phyloP scores from a whole-genome alignment of 129 eudicot species.

The Pittosporum tobira region DNA sequence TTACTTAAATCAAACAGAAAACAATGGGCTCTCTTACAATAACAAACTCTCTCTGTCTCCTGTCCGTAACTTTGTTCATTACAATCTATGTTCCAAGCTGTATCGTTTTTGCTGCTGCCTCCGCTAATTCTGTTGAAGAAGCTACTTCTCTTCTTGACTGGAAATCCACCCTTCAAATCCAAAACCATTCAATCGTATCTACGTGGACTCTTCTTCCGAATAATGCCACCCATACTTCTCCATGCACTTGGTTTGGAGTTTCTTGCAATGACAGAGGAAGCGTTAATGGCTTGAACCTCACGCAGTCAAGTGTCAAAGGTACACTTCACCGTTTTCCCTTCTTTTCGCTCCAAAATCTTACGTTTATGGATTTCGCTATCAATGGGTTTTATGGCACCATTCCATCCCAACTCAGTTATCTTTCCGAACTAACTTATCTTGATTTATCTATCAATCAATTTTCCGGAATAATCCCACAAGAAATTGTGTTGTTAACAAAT shows the following conservation, averaged over 20 bases:
- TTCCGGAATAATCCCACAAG: too few species aligned
- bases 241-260: slow-evolving; percentile 35
- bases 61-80: too few species aligned
- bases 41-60: too few species aligned
- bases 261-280: slow-evolving; percentile 20
- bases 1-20: too few species aligned
- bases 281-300: slow-evolving; percentile 6
- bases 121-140: neutral
- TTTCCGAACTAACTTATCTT: slow-evolving; percentile 9
- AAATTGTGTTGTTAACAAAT: too few species aligned
- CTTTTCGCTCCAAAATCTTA: slow-evolving; percentile 19
- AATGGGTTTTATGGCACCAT: too few species aligned
- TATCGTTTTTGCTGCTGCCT: neutral
- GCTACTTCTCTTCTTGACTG: neutral
- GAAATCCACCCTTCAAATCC: neutral
- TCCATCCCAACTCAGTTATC: slow-evolving; percentile 16
- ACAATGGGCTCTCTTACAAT: too few species aligned
- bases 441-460: too few species aligned
- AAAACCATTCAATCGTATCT: neutral
- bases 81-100: neutral
- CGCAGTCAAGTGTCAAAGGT: slow-evolving; percentile 18
- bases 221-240: neutral
- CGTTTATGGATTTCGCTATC: slow-evolving; percentile 14
- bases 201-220: neutral
- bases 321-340: slow-evolving; percentile 20